Conservation (phyloP, 2,329 filamentous ascomycete species). For the Myriangium duriaei region DNA sequence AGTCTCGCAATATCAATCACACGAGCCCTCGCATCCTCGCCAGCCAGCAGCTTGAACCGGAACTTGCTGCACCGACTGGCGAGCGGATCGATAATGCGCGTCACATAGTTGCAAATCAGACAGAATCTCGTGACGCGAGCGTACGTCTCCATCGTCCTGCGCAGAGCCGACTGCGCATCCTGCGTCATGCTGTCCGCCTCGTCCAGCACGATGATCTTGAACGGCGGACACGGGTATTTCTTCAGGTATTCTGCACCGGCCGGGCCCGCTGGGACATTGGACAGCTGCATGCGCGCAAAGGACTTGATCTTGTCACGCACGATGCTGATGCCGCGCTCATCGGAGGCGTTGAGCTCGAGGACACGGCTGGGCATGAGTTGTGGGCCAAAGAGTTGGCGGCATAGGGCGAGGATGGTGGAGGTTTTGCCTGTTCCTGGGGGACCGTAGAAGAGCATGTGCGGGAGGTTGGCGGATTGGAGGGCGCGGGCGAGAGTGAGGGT, state of each 20-base stretch:
- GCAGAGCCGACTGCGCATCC: conserved; percentile 84
- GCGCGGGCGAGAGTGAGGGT: conserved; percentile 85
- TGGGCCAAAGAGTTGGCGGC: conserved; percentile 93
- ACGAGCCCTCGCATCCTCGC: conserved; percentile 66
- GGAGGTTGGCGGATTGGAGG: conserved; percentile 90
- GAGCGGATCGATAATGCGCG: conserved; percentile 90
- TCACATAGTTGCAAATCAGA: conserved; percentile 97
- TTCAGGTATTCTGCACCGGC: conserved; percentile 45
- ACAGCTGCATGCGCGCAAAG: conserved; percentile 90
- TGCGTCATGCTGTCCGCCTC: conserved; percentile 99
- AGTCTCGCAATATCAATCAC: conserved; percentile 69
- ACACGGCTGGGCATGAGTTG: conserved; percentile 86
- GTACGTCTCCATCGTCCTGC: conserved; percentile 97
- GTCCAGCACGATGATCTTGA: conserved; percentile 97
- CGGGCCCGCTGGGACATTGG: conserved; percentile 57
- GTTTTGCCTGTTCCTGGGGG: conserved; percentile 97
- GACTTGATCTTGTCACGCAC: conserved; percentile 97
- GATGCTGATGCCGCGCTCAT: conserved; percentile 94
- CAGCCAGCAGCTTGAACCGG: conserved; percentile 89
- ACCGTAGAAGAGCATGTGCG: conserved; percentile 98
- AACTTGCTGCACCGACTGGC: conserved; percentile 94
- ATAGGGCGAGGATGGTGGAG: conserved; percentile 89
- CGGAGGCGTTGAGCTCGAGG: conserved; percentile 97
- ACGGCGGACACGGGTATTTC: conserved; percentile 84
- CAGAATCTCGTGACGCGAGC: conserved; percentile 94